Base-by-base conservation (phyloP, 2,329 filamentous ascomycete species). In the Phialocephala subalpina region DNA sequence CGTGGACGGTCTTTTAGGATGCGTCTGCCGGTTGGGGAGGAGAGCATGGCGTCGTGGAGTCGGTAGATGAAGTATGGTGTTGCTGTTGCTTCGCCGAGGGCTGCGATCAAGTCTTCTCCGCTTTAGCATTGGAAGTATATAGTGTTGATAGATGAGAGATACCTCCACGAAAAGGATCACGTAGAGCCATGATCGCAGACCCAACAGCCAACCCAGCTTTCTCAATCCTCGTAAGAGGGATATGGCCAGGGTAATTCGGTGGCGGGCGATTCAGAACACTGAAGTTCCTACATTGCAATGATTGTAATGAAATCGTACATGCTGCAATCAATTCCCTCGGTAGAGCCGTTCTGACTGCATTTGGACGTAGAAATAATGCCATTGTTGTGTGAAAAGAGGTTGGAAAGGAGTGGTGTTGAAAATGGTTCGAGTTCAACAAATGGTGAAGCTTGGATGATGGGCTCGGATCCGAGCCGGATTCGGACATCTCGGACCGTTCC, bases 51-150 rank as follows among this genome's bases (percentile, higher is more conserved):
- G 77, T 95, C 88, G 71, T 93, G 94, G 22, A 99, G 92, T 64
- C 93, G 92, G 80, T 92, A 88, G 79, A 97, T 94, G 82, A 98
- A 97, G 85, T 94, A 97, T 14, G 96, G 96, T 11, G 94, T 93
- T 25, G 94, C 93, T 2, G 96, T 98, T 33, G 94, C 90, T 83
- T 99, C 96, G 76, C 94, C 95, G n/a, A 97, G 87, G 38, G 93
- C 88, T 38, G 96, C 96, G 73, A 99, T 97, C 72, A 99, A 89
- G 82, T 99, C 96, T 93, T 74, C 22, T 42, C 42, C 38, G n/a
- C 14, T 16, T 62, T 52, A 61, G 42, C 11, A 49, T 49, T 9
- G 7, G 0, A n/a, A 29, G 8, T 42, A 22, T n/a, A 29, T n/a
- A 53, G 35, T 14, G 52, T 33, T n/a, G 2, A 40, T 7, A 25